Conservation (phyloP, 139 green algal species). For the Chlamydomonas asymmetrica region DNA sequence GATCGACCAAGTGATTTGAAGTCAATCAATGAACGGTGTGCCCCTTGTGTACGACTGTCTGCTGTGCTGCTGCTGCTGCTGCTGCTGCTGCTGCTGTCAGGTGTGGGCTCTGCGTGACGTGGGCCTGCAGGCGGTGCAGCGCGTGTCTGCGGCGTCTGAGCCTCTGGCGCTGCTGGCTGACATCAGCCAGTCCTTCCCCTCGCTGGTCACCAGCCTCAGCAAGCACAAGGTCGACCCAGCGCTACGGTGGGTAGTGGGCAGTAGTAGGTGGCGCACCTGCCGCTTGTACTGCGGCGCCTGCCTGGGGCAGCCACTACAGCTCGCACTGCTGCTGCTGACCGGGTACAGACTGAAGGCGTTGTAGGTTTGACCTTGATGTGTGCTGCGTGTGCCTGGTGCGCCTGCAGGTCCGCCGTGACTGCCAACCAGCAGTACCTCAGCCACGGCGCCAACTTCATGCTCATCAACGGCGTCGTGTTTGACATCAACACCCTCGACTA, state of each 20-base stretch:
- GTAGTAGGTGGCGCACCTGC: conserved; percentile 5
- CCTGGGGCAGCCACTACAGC: too few species aligned
- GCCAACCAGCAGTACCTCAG: conserved; percentile 50
- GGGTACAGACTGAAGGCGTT: too few species aligned
- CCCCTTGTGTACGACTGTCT: too few species aligned
- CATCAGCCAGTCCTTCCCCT: conserved; percentile 87
- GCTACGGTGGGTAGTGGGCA: too few species aligned
- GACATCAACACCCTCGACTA: conserved; percentile 69
- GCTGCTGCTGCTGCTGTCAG: conserved; percentile 27
- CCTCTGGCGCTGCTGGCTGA: conserved; percentile 77
- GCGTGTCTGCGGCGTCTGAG: conserved; percentile 64
- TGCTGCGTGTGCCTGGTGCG: background rate
- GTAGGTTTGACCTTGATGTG: background rate
- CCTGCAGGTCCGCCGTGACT: conserved; percentile 2
- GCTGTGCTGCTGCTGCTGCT: conserved; percentile 6
- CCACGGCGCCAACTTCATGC: conserved; percentile 60
- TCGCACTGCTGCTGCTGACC: background rate
- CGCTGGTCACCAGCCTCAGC: conserved; percentile 70
- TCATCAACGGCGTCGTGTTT: conserved; percentile 78
- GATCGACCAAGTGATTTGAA: too few species aligned
- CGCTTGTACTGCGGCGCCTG: too few species aligned
- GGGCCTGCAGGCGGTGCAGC: conserved; percentile 83
- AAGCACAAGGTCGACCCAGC: conserved; percentile 31
- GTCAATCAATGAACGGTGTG: too few species aligned
- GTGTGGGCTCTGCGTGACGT: conserved; percentile 88